Base-by-base conservation (phyloP, 2,329 filamentous ascomycete genomes). In the Lasiodiplodia hormozganensis region DNA sequence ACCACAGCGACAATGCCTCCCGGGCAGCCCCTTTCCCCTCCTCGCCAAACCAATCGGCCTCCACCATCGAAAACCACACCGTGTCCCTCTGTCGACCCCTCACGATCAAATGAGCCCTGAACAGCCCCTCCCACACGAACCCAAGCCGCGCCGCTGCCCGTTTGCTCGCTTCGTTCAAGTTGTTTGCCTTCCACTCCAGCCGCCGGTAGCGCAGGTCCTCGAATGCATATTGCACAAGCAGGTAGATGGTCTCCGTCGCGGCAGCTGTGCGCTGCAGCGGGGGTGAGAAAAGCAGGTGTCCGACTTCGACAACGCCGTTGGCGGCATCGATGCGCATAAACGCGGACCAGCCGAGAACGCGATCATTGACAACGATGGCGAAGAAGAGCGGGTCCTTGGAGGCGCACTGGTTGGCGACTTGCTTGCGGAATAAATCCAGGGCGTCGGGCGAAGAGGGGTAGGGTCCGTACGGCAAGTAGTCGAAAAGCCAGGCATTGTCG, bases 101-200 rank as follows among this genome's bases (percentile, higher is more conserved):
- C 8, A 85, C 72, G 36, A 90, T 81, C 83, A 89, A 83, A 73
- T 91, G 88, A 70, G 88, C 86, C 65, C 88, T 81, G 70, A 90
- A 90, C 0, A 84, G 72, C 0, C 89, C 89, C 74, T 91, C 89
- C 71, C 78, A 87, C 0, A 75, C 75, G 71, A 90, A 91, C 0
- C 89, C 89, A 10, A 89, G 74, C 2, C 89, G 78, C 71, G 78
- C 68, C 0, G 89, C 89, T 0, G 89, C 88, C 4, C 82, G 78
- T 16, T 82, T 78, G 54, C 86, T 89, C 0, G 84, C 79, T 43
- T 72, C 79, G 73, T 91, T 91, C 12, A 88, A 77, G 18, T 81
- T 71, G 73, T 90, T 84, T 65, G 86, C 88, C 72, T 90, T 91
- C 88, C 89, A 91, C 75, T 90, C 88, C 4, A 89, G 83, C 8